Percentiles rank a stretch among this genome's conserved stretches.
These are phyloP conservation scores for Epithele typhae DNA, from an alignment of 768 basidiomycete species.

Conservation along the genomic window DNA sequence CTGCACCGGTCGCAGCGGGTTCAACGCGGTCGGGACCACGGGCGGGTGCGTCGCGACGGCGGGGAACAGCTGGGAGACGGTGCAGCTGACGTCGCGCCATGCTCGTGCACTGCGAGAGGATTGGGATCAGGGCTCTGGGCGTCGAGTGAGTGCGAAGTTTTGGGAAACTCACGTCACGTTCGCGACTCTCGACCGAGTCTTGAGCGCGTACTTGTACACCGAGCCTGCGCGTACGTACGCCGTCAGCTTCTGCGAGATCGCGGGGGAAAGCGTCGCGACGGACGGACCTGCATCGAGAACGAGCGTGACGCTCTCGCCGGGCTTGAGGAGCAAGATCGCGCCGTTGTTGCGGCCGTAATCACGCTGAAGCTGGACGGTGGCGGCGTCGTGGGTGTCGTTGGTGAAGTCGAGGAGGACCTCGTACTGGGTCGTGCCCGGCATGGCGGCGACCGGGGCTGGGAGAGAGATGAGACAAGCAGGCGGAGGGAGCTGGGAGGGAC, in stretches of 20 bases:
- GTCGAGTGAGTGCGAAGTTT: not conserved
- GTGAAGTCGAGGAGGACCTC: conserved; percentile 66
- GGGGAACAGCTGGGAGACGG: conserved; percentile 57
- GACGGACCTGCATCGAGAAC: conserved; percentile 52
- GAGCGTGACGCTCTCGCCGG: conserved; percentile 59
- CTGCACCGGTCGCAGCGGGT: conserved; percentile 35
- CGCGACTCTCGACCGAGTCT: conserved; percentile 58
- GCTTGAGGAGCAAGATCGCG: conserved; percentile 53
- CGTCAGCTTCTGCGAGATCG: conserved; percentile 2
- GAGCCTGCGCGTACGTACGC: conserved; percentile 33
- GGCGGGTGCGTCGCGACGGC: conserved; percentile 29
- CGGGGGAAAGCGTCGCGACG: not conserved
- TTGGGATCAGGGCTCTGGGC: not conserved
- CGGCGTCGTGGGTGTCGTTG: conserved; percentile 63
- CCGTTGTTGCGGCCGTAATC: conserved; percentile 58
- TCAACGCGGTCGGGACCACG: conserved; percentile 22
- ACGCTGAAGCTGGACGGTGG: conserved; percentile 58
- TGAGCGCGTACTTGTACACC: conserved; percentile 66
- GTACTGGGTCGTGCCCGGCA: conserved; percentile 63
- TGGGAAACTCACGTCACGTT: conserved; percentile 60
- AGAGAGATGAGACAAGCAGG: conserved; percentile 14
- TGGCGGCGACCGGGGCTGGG: conserved; percentile 23
- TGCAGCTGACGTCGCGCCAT: conserved; percentile 62
- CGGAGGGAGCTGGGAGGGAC: conserved; percentile 7
- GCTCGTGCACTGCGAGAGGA: conserved; percentile 46